Percentiles rank a stretch among this genome's conserved stretches.
phyloP scores from a whole-genome alignment of 169 alveolate genomes.

The Cryptosporidium sp. region DNA sequence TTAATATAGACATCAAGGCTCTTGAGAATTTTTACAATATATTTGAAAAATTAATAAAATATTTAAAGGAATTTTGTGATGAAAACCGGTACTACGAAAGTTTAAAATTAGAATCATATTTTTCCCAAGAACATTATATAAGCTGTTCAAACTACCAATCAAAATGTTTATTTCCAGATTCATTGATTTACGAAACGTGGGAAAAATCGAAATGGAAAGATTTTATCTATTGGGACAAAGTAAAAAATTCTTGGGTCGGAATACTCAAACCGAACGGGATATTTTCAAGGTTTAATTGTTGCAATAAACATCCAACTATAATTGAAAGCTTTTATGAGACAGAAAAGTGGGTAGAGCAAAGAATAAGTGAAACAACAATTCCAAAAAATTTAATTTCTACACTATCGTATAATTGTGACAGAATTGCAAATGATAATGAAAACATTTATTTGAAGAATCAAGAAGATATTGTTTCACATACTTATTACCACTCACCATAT shows the following conservation, averaged over 20 bases:
- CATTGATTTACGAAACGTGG: constrained; percentile 35
- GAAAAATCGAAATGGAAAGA: constrained; percentile 65
- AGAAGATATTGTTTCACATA: neutral
- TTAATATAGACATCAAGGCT: constrained; percentile 13
- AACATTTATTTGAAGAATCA: neutral
- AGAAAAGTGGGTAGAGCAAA: constrained; percentile 53
- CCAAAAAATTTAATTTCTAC: constrained; percentile 9
- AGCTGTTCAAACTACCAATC: constrained; percentile 1
- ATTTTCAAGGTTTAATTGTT: neutral
- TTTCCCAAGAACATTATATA: constrained; percentile 5
- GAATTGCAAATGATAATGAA: neutral
- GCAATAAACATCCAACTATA: constrained; percentile 1
- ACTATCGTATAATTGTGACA: neutral
- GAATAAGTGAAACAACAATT: constrained; percentile 53
- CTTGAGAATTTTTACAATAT: constrained; percentile 33
- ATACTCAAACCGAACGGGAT: constrained; percentile 57
- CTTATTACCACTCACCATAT: constrained; percentile 51
- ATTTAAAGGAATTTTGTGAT: neutral
- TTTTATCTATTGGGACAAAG: constrained; percentile 52
- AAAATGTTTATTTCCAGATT: constrained; percentile 38
- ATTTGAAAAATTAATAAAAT: constrained; percentile 8
- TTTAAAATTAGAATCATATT: neutral
- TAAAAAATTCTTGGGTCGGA: constrained; percentile 50
- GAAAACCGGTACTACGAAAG: neutral
- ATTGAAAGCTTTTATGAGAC: constrained; percentile 37